Percentiles rank a stretch among this genome's conserved stretches.
Conservation (phyloP, 2,329 filamentous ascomycete genomes). For the Aureobasidium musti region DNA sequence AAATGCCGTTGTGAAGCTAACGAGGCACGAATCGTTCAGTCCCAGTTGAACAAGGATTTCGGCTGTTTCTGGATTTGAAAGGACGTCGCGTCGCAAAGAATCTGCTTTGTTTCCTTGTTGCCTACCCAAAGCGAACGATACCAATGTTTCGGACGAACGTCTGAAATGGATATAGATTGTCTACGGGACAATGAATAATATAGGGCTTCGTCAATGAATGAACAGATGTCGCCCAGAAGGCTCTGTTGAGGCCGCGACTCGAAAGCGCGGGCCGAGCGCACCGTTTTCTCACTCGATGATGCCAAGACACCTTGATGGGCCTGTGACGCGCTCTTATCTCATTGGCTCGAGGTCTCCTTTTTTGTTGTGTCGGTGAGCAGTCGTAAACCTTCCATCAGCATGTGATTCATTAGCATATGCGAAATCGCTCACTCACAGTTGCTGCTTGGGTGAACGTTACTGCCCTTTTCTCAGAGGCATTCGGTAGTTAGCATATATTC, state of each 20-base stretch:
- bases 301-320: constrained; percentile 28
- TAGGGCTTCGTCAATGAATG: background rate
- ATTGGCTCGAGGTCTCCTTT: background rate
- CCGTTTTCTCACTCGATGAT: constrained; percentile 26
- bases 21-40: background rate
- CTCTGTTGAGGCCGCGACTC: constrained; percentile 25
- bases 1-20: background rate
- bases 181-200: background rate
- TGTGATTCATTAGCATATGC: background rate
- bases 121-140: constrained; percentile 8
- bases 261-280: constrained; percentile 22
- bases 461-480: too few relatives aligned
- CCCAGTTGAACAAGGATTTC: background rate
- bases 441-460: background rate
- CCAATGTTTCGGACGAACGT: too few relatives aligned
- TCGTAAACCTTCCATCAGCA: background rate
- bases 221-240: constrained; percentile 11
- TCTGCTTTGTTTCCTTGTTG: background rate
- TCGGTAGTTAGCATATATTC: too few relatives aligned
- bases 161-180: background rate
- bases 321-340: constrained; percentile 6
- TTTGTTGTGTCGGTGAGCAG: constrained; percentile 1
- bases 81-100: constrained; percentile 16
- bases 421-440: background rate
- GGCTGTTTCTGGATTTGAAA: background rate